Conservation (phyloP, 2,329 filamentous ascomycete genomes). For the Knufia fluminis region DNA sequence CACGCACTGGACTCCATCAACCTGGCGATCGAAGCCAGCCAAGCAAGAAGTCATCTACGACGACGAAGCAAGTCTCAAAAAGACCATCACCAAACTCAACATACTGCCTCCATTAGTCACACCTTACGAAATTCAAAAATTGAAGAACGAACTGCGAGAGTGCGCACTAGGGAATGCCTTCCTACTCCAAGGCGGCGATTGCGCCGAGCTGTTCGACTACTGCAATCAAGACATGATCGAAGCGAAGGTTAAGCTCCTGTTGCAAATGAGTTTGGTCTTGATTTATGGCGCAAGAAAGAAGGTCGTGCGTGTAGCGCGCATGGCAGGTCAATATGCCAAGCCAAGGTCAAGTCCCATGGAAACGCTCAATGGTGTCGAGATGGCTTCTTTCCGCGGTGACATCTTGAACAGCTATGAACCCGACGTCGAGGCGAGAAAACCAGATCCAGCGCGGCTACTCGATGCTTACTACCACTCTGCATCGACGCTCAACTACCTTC, state of each 20-base stretch:
- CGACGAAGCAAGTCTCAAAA: slow-evolving; percentile 32
- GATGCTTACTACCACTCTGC: slow-evolving; percentile 93
- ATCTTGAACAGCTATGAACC: slow-evolving; percentile 79
- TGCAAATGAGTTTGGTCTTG: slow-evolving; percentile 94
- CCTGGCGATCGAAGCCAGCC: slow-evolving; percentile 38
- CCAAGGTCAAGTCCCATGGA: slow-evolving; percentile 84
- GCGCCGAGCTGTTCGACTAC: slow-evolving; percentile 95
- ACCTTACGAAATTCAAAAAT: slow-evolving; percentile 55
- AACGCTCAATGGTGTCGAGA: slow-evolving; percentile 65
- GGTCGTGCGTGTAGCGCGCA: slow-evolving; percentile 86
- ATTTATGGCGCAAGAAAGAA: slow-evolving; percentile 75
- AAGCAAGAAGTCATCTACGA: slow-evolving; percentile 40
- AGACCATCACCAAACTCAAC: slow-evolving; percentile 34
- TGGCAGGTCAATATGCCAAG: slow-evolving; percentile 97
- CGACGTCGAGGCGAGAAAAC: slow-evolving; percentile 58
- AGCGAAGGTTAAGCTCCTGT: slow-evolving; percentile 87
- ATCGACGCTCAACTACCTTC: slow-evolving; percentile 86
- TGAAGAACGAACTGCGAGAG: slow-evolving; percentile 71
- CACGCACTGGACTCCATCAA: slow-evolving; percentile 22
- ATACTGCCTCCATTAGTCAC: slow-evolving; percentile 40
- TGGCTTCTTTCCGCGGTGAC: slow-evolving; percentile 87
- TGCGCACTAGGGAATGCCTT: slow-evolving; percentile 88
- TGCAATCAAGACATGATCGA: slow-evolving; percentile 84
- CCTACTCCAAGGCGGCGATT: slow-evolving; percentile 87
- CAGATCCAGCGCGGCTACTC: slow-evolving; percentile 77